Conservation (phyloP, 73 alveolate genomes). For the Uronychia setigera region DNA sequence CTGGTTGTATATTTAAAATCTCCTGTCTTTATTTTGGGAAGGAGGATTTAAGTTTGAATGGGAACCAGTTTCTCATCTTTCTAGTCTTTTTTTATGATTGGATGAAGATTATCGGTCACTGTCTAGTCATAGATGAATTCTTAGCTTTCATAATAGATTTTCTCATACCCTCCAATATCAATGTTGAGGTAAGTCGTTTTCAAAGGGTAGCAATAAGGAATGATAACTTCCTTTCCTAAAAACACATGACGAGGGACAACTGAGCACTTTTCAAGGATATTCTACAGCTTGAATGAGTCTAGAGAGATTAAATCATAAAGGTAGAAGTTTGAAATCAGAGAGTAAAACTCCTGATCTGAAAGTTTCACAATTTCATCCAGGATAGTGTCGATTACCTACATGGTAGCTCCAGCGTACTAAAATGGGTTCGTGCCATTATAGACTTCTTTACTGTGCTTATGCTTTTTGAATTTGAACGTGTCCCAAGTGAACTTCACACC, state of each 20-base stretch:
- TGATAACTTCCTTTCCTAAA: not conserved
- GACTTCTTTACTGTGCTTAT: too few relatives aligned
- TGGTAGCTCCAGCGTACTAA: not conserved
- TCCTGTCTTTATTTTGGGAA: not conserved
- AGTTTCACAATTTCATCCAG: not conserved
- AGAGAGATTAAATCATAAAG: not conserved
- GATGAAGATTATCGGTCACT: not conserved
- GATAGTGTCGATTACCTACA: not conserved
- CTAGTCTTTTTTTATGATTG: not conserved
- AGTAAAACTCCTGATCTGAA: not conserved
- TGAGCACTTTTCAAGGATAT: not conserved
- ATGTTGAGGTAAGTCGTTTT: too few relatives aligned
- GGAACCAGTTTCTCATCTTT: too few relatives aligned
- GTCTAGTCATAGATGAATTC: too few relatives aligned
- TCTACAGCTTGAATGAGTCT: not conserved
- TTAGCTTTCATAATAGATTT: too few relatives aligned
- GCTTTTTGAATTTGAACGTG: too few relatives aligned
- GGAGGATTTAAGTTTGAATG: not conserved
- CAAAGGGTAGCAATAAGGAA: too few relatives aligned
- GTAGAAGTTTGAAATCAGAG: not conserved
- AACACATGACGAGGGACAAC: not conserved
- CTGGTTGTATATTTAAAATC: not conserved
- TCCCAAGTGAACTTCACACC: slow-evolving; percentile 1
- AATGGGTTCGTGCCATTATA: not conserved
- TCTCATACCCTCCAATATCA: too few relatives aligned